Percentiles rank a stretch among this genome's conserved stretches.
Conservation (phyloP, 495 filamentous ascomycete species). For the Tuber indicum region DNA sequence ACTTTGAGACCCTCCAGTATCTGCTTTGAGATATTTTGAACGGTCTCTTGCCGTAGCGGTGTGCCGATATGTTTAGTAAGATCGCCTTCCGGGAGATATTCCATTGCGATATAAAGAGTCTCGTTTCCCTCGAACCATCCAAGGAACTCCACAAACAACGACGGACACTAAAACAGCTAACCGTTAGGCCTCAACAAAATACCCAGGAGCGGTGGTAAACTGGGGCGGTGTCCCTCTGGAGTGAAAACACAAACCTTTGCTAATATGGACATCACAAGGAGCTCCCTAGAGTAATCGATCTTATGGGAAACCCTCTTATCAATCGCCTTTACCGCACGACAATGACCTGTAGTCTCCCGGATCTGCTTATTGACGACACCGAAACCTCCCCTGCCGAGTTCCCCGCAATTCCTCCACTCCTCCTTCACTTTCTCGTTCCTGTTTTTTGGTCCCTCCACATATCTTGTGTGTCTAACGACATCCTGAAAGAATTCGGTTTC, state of each 20-base stretch:
- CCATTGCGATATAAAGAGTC: no score
- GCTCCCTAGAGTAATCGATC: neutral
- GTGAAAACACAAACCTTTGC: neutral
- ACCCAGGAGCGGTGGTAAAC: neutral
- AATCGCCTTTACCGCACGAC: neutral
- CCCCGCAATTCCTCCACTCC: neutral
- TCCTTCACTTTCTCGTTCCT: neutral
- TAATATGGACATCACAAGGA: no score
- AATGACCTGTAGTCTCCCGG: neutral
- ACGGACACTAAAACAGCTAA: neutral
- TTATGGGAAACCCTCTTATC: neutral
- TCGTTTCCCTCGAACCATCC: conserved; percentile 7
- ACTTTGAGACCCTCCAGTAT: no score
- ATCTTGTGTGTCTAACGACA: neutral
- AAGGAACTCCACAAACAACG: conserved; percentile 10
- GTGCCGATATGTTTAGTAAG: neutral
- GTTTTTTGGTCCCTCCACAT: neutral
- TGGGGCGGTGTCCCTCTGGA: neutral
- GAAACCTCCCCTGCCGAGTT: neutral
- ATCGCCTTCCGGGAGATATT: neutral
- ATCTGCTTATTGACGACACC: neutral
- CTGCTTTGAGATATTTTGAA: no score
- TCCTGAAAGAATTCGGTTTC: neutral
- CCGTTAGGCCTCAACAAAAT: neutral
- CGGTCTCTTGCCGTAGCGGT: neutral